phyloP scores from a whole-genome alignment of 164 flowering plant genomes.

The Annona cherimola region DNA sequence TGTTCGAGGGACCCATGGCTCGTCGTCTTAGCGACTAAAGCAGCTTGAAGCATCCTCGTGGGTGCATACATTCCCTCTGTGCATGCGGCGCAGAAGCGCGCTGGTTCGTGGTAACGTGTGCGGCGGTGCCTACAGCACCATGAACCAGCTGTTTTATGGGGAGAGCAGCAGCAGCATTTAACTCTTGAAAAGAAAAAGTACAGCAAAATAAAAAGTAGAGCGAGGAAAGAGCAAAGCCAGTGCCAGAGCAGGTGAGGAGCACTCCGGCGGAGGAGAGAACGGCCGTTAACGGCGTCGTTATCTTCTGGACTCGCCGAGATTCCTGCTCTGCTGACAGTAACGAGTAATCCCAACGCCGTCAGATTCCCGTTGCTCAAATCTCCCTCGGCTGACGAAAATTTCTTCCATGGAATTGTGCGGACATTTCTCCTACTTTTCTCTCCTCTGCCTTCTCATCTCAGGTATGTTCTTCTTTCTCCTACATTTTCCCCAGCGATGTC shows the following conservation, averaged over 20 bases:
- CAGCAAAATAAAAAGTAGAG: not conserved
- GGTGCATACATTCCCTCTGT: not conserved
- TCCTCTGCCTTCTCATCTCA: conserved; percentile 5
- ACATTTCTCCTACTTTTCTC: not conserved
- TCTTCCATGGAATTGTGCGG: conserved; percentile 10
- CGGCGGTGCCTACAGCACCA: not conserved
- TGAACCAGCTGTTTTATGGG: not conserved
- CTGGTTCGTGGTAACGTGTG: not conserved
- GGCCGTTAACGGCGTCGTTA: conserved; percentile 1
- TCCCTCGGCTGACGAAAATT: not conserved
- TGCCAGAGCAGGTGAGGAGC: not conserved
- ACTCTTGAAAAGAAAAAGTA: not conserved
- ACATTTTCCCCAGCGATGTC: not conserved
- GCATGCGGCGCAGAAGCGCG: not conserved
- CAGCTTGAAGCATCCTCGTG: too few species aligned
- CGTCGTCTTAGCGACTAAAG: too few species aligned
- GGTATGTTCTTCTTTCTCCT: not conserved
- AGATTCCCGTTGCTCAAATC: not conserved
- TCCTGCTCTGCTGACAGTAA: not conserved
- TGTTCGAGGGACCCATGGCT: too few species aligned
- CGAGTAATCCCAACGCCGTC: not conserved
- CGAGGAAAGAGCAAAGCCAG: not conserved
- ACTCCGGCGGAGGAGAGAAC: not conserved
- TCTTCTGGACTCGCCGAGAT: conserved; percentile 2
- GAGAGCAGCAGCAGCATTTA: not conserved